phyloP scores from a whole-genome alignment of 805 yeast species.

The Tetrapisispora nanseiensis region DNA sequence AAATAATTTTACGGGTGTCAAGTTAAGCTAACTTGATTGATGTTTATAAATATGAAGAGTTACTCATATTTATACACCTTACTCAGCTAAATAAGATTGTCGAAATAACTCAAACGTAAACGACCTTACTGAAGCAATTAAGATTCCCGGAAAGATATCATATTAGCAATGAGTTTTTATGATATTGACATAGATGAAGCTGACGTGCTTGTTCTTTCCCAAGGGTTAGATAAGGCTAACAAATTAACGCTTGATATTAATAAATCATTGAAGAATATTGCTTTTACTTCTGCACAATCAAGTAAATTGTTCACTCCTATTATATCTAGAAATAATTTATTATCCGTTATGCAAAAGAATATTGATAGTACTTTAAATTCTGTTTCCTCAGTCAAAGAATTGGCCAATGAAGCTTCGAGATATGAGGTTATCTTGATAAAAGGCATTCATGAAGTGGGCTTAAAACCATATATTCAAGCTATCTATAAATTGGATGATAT shows the following conservation, averaged over 20 bases:
- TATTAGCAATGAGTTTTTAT: not conserved
- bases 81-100: too few relatives aligned
- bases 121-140: too few relatives aligned
- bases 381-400: constrained; percentile 40
- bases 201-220: constrained; percentile 73
- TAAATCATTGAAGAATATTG: constrained; percentile 43
- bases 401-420: constrained; percentile 37
- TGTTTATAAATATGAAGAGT: too few relatives aligned
- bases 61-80: too few relatives aligned
- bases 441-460: constrained; percentile 25
- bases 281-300: constrained; percentile 22
- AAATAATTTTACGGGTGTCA: too few relatives aligned
- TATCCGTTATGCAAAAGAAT: constrained; percentile 46
- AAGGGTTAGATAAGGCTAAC: constrained; percentile 52
- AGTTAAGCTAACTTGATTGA: too few relatives aligned
- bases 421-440: constrained; percentile 31
- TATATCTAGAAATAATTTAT: constrained; percentile 47
- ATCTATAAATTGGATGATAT: constrained; percentile 39
- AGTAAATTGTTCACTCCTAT: constrained; percentile 57
- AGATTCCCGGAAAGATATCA: too few relatives aligned
- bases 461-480: constrained; percentile 32
- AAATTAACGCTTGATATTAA: constrained; percentile 47
- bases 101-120: too few relatives aligned
- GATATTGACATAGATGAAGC: constrained; percentile 62
- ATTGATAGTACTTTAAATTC: constrained; percentile 45